Evolutionary conservation across 1,284 basidiomycete genomes (phyloP).

Genomic region (Cystobasidiaceae sp.): DNA sequence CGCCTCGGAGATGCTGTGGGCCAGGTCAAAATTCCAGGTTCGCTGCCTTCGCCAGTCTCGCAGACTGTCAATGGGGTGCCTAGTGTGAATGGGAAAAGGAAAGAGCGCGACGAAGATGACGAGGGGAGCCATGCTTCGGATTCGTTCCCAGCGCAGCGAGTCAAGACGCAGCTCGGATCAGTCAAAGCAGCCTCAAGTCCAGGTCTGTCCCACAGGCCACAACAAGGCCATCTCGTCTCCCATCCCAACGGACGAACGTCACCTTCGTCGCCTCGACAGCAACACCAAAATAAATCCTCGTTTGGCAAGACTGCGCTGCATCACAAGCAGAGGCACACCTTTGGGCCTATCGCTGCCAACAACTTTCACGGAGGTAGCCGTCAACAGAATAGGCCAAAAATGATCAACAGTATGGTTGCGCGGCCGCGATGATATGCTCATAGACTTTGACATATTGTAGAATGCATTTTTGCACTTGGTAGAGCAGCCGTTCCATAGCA

Average conservation of each 20-base stretch:
- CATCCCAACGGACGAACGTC: too few species aligned
- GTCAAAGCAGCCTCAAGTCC: not conserved
- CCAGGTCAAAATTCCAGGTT: not conserved
- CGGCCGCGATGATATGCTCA: not conserved
- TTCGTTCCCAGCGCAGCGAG: constrained; percentile 10
- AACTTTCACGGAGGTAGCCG: not conserved
- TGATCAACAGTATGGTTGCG: not conserved
- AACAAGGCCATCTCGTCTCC: too few species aligned
- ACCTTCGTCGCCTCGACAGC: too few species aligned
- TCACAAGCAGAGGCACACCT: not conserved
- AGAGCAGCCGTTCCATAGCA: not conserved
- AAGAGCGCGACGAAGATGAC: constrained; percentile 20
- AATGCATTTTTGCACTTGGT: too few species aligned
- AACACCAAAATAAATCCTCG: too few species aligned
- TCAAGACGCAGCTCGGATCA: constrained; percentile 10
- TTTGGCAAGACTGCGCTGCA: too few species aligned
- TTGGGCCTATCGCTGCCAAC: not conserved
- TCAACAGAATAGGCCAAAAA: not conserved
- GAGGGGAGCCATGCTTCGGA: not conserved
- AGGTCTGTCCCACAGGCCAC: too few species aligned
- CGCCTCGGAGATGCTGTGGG: constrained; percentile 20
- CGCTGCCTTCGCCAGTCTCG: not conserved
- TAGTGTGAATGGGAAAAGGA: constrained; percentile 13
- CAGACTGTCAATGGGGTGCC: not conserved
- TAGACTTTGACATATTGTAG: too few species aligned